A percentile compares a stretch with the other conserved stretches of the same genome.
phyloP scores from a whole-genome alignment of 345 rosid genomes.

The Cardamine resedifolia region DNA sequence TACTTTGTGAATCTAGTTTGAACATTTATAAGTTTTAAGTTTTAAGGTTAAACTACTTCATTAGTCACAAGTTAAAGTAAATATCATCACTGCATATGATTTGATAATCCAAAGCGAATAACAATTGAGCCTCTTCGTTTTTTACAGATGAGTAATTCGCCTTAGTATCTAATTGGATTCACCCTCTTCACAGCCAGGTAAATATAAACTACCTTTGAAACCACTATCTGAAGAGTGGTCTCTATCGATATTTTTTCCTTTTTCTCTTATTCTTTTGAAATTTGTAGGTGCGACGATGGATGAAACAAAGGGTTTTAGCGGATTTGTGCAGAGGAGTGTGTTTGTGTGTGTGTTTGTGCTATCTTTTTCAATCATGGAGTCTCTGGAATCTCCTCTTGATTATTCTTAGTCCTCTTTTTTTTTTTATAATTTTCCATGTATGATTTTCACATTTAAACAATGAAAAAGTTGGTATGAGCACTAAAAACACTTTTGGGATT shows the following conservation, averaged over 20 bases:
- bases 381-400: conserved; percentile 22
- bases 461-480: conserved; percentile 19
- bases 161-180: conserved; percentile 18
- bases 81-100: background rate
- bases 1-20: background rate
- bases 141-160: conserved; percentile 33
- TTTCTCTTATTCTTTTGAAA: background rate
- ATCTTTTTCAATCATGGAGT: conserved; percentile 15
- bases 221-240: background rate
- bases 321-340: conserved; percentile 30
- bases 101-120: background rate
- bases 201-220: background rate
- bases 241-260: background rate
- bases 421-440: conserved; percentile 10
- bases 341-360: conserved; percentile 24
- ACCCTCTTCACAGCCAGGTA: conserved; percentile 33
- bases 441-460: conserved; percentile 14
- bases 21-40: background rate
- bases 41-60: background rate
- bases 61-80: background rate
- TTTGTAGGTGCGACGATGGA: background rate
- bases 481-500: background rate
- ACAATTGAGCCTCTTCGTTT: conserved; percentile 3
- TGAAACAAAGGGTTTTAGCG: conserved; percentile 22
- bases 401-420: background rate